Evolutionary conservation across 2,329 filamentous ascomycete genomes (phyloP).

Genomic region (Pseudogymnoascus sp.): DNA sequence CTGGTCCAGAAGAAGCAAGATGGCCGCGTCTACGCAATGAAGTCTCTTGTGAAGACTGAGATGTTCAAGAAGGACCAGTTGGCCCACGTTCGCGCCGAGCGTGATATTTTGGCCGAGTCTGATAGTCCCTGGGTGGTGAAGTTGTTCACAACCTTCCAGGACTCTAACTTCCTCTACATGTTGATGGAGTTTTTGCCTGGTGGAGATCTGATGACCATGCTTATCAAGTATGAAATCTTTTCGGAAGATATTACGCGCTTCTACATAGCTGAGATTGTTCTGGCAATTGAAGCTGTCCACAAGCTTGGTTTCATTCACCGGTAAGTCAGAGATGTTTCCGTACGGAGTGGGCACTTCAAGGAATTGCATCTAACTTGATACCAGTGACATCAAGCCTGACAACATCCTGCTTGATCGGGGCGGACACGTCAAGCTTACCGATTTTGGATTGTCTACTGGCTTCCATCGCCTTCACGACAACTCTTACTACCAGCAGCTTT

Average conservation of each 20-base stretch:
- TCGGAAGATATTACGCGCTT: constrained; percentile 97
- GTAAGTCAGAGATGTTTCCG: constrained; percentile 45
- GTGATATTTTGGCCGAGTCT: constrained; percentile 97
- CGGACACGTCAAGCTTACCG: constrained; percentile 95
- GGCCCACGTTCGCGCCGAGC: constrained; percentile 92
- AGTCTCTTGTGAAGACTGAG: constrained; percentile 96
- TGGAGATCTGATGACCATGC: constrained; percentile 98
- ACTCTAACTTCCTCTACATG: constrained; percentile 94
- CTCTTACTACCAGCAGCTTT: constrained; percentile 93
- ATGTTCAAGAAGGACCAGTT: constrained; percentile 99
- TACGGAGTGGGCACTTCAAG: not conserved
- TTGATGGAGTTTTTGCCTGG: constrained; percentile 98
- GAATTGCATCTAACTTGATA: not conserved
- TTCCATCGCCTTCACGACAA: constrained; percentile 98
- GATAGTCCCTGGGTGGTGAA: constrained; percentile 99
- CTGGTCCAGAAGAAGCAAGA: constrained; percentile 94
- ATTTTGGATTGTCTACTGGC: constrained; percentile 95
- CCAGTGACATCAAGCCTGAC: constrained; percentile 96
- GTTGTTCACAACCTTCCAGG: constrained; percentile 96
- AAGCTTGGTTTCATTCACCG: constrained; percentile 97
- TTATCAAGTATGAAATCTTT: constrained; percentile 99
- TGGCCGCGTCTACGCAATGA: constrained; percentile 95
- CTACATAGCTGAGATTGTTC: constrained; percentile 96
- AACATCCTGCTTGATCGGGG: constrained; percentile 94
- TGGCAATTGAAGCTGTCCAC: constrained; percentile 98